A percentile compares a stretch with the other conserved stretches of the same genome.
Conservation (phyloP, 805 yeast genomes). For the Lipomyces yamanashiensis region DNA sequence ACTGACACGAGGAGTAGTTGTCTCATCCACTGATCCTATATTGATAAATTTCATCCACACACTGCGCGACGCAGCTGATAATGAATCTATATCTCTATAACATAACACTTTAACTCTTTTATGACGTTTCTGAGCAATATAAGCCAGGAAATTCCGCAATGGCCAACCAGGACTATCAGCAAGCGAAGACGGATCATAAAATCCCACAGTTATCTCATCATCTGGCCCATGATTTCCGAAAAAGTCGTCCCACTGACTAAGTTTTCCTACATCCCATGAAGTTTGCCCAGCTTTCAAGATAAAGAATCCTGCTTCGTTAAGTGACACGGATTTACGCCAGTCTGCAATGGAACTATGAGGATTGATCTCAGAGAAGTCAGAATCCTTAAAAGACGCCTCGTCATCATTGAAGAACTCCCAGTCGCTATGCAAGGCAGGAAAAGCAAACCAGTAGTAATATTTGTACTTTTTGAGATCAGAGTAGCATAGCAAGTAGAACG, state of each 20-base stretch:
- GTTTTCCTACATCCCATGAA: slow-evolving; percentile 27
- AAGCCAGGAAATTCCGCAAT: slow-evolving; percentile 62
- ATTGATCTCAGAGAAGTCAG: background rate
- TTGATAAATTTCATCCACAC: slow-evolving; percentile 41
- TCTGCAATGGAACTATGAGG: slow-evolving; percentile 21
- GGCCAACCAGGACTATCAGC: slow-evolving; percentile 55
- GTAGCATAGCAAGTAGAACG: slow-evolving; percentile 64
- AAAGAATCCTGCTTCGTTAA: slow-evolving; percentile 35
- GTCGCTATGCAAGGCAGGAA: slow-evolving; percentile 63
- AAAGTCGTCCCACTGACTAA: slow-evolving; percentile 38
- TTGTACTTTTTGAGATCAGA: slow-evolving; percentile 88
- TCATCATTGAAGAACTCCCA: slow-evolving; percentile 49
- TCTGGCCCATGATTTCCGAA: slow-evolving; percentile 5
- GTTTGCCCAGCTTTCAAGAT: slow-evolving; percentile 33
- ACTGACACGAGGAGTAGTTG: slow-evolving; percentile 51
- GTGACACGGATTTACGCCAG: slow-evolving; percentile 19
- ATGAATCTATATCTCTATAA: slow-evolving; percentile 44
- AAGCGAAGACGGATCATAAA: slow-evolving; percentile 49
- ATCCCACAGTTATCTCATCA: slow-evolving; percentile 44
- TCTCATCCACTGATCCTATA: slow-evolving; percentile 9
- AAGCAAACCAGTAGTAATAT: slow-evolving; percentile 88
- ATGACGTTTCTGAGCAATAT: slow-evolving; percentile 49
- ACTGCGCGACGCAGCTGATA: slow-evolving; percentile 33
- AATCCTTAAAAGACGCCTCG: background rate
- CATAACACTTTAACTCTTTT: slow-evolving; percentile 48